Evolutionary conservation across 129 eudicot species (phyloP), one percentile per base, ranked within the genome.

Genomic region (Sambucus nigra): DNA sequence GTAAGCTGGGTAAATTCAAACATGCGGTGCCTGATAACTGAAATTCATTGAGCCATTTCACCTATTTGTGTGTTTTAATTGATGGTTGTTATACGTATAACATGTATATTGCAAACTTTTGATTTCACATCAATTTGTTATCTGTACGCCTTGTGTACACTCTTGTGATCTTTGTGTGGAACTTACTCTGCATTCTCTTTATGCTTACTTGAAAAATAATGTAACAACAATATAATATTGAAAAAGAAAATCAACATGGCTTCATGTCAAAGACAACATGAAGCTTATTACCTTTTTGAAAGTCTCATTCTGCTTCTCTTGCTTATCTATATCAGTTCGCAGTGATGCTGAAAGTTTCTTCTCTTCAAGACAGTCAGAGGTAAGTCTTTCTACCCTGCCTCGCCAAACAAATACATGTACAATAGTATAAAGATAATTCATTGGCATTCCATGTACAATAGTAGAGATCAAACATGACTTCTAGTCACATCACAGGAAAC

Each of bases 311-410:
- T 83, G 78, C 53, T 38, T 76, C 55, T 63, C 71, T 52, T 71
- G 67, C 38, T 77, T 76, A 60, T 72, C 79, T 59, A 73, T 45
- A 60, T 77, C 70, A 44, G 49, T 61, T 40, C 41, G 70, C 63
- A 83, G 70, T 29, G 68, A 27, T 21, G 69, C 59, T 16, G 72
- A 51, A 10, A 71, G 64, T 50, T 67, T 61, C 65, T 83, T 71
- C 67, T 82, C 89, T 74, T 80, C 78, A 56, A 63, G 52, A 60
- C 69, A 59, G 60, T 53, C 79, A 25, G 39, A 45, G 7, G 55
- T 76, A 52, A 87, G 83, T 55, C 83, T 89, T 72, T 83, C 89
- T 40, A 80, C 55, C 89, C 96, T 87, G 80, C 31, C 28, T 31
- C 72, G 25, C 53, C 49, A 72, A 38, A 18, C n/a, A 17, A 41